These are phyloP conservation scores for Aureobasidium vineae DNA, from an alignment of 2,329 filamentous ascomycete species.

Conservation along the genomic window DNA sequence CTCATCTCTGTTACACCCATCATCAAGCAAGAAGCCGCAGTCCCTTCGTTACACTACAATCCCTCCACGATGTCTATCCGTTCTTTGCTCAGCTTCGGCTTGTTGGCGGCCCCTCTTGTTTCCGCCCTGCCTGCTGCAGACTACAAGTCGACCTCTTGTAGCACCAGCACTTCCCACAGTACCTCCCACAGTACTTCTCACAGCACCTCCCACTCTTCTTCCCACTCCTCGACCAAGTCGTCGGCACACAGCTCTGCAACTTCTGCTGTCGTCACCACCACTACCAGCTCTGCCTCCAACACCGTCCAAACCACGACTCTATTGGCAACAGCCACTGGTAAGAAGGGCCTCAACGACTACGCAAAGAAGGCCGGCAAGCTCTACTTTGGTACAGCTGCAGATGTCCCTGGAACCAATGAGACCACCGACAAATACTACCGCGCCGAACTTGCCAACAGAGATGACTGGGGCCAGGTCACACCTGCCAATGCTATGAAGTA, in stretches of 20 bases:
- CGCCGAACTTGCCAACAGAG: slow-evolving; percentile 53
- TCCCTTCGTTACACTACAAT: slow-evolving; percentile 5
- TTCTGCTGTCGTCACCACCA: slow-evolving; percentile 5
- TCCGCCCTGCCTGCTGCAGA: slow-evolving; percentile 20
- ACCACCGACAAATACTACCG: slow-evolving; percentile 56
- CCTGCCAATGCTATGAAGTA: slow-evolving; percentile 61
- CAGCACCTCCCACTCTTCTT: not conserved
- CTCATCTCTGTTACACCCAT: slow-evolving; percentile 5
- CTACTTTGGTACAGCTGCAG: slow-evolving; percentile 60
- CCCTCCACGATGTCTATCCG: slow-evolving; percentile 24
- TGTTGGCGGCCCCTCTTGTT: slow-evolving; percentile 22
- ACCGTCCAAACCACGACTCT: slow-evolving; percentile 21
- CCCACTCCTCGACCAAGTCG: slow-evolving; percentile 6
- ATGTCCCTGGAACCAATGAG: slow-evolving; percentile 49
- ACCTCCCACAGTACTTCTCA: slow-evolving; percentile 14
- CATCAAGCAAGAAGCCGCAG: slow-evolving; percentile 18
- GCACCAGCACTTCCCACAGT: slow-evolving; percentile 19
- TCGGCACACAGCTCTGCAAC: slow-evolving; percentile 1
- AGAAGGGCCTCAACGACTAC: slow-evolving; percentile 49
- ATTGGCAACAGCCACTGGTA: slow-evolving; percentile 11
- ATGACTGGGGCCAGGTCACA: slow-evolving; percentile 64
- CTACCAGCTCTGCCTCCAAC: slow-evolving; percentile 20
- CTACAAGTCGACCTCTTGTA: slow-evolving; percentile 22
- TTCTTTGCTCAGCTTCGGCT: slow-evolving; percentile 24
- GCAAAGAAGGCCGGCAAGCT: slow-evolving; percentile 55